These are phyloP conservation scores for Brachypodium distachyon DNA, from an alignment of 202 grass and related monocot genomes.

Conservation along the genomic window DNA sequence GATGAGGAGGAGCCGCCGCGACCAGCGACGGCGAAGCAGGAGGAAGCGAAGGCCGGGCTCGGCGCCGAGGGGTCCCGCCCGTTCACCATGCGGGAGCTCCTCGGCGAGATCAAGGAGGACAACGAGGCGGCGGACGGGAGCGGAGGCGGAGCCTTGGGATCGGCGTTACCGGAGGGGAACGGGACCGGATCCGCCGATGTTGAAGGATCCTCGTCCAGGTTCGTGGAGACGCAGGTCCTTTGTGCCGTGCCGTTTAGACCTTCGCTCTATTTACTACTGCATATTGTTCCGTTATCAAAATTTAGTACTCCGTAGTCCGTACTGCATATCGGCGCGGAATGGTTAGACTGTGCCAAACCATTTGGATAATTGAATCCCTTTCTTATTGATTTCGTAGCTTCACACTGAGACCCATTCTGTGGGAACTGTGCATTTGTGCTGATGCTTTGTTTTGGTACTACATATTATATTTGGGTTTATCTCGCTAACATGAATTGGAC, in stretches of 20 bases:
- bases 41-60: constrained; percentile 30
- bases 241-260: constrained; percentile 14
- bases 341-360: neutral
- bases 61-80: constrained; percentile 45
- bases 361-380: neutral
- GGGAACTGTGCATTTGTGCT: neutral
- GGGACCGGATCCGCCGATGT: constrained; percentile 32
- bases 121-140: constrained; percentile 12
- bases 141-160: constrained; percentile 14
- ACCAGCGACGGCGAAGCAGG: constrained; percentile 40
- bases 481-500: neutral
- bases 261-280: neutral
- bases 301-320: no score
- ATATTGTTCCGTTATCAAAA: neutral
- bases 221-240: neutral
- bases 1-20: constrained; percentile 44
- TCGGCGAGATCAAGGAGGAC: constrained; percentile 83
- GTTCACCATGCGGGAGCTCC: constrained; percentile 76
- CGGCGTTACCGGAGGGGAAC: constrained; percentile 40
- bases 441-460: neutral
- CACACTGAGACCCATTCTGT: neutral
- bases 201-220: constrained; percentile 67
- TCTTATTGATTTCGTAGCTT: neutral
- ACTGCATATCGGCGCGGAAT: no score
- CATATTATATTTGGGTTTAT: neutral